Evolutionary conservation across 768 basidiomycete genomes (phyloP).

Genomic region (Coprinopsis sp.): DNA sequence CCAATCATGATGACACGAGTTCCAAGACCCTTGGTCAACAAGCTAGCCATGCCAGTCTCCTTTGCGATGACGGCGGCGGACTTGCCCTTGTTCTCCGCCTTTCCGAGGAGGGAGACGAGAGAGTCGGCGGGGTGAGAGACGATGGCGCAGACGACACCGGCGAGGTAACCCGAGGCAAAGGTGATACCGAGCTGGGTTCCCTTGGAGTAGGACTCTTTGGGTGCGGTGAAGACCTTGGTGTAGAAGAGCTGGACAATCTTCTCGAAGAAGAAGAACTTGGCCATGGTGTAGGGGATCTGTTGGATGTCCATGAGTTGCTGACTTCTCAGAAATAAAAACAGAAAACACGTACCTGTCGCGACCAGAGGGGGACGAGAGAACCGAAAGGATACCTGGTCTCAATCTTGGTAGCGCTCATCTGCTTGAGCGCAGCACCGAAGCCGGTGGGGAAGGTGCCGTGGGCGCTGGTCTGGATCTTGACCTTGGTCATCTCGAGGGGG

Average conservation of each 20-base stretch:
- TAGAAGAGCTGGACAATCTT: conserved; percentile 85
- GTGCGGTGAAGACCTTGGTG: conserved; percentile 76
- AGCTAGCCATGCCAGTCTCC: conserved; percentile 59
- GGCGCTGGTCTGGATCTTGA: conserved; percentile 81
- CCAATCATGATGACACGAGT: conserved; percentile 85
- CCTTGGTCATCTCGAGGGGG: conserved; percentile 91
- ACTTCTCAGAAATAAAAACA: not conserved
- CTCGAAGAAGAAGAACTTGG: conserved; percentile 97
- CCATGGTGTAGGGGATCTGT: conserved; percentile 97
- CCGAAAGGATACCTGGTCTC: conserved; percentile 86
- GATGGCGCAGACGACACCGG: conserved; percentile 92
- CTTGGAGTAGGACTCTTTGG: conserved; percentile 77
- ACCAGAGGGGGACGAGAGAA: conserved; percentile 82
- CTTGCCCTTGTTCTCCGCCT: conserved; percentile 83
- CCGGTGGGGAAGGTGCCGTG: conserved; percentile 72
- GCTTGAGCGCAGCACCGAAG: conserved; percentile 64
- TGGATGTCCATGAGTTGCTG: not conserved
- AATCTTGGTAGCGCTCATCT: conserved; percentile 61
- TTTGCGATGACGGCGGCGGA: conserved; percentile 60
- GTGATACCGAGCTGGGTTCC: conserved; percentile 85
- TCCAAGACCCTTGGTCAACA: conserved; percentile 84
- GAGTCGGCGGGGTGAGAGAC: conserved; percentile 97
- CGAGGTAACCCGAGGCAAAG: conserved; percentile 87
- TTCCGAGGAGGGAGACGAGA: conserved; percentile 89
- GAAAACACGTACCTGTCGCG: conserved; percentile 57